Base-by-base conservation (phyloP, 1,139 yeast genomes). In the Kodamaea ohmeri region DNA sequence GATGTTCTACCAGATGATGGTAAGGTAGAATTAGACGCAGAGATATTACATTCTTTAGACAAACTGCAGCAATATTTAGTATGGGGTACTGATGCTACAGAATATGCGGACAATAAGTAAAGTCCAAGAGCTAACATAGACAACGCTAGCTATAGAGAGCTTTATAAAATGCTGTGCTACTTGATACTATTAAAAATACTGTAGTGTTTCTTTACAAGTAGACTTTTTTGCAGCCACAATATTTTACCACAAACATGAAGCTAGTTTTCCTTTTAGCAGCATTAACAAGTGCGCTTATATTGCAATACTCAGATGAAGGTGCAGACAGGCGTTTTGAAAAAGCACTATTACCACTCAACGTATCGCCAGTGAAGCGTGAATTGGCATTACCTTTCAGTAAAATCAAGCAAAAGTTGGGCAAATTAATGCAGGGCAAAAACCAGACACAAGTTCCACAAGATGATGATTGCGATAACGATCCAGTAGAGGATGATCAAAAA, bases 41-140 rank as follows among this genome's bases (percentile, higher is more conserved):
- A 57, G 28, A 50, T 65, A 25, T 44, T 65, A 36, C 55, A 56
- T 24, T 54, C 47, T 5, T 60, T 66, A 49, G 53, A 65, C 48
- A 61, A 56, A 50, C 70, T 69, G 8, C 61, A 62, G 61, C 52
- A 34, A 60, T 62, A 11, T 46, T 60, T 35, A 51, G 61, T 26
- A 63, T 67, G 66, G 52, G 47, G 56, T 17, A 37, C 26, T 8
- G 70, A 65, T 44, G 63, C 64, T 16, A 60, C 67, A 9, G 38
- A 48, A 34, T 56, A 43, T 41, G 40, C 46, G 39, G 12, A 24
- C 6, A 5, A 24, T 24, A 24, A 24, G 13, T 51, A 16, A 5
- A 11, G 32, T 5, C 12, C 26, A 24, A 5, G 12, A 7, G 12
- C 6, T 11, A 9, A n/a, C 22, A 6, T 6, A 20, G 22, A 20